phyloP scores from a whole-genome alignment of 768 basidiomycete species.

The Hygrophorus russula region DNA sequence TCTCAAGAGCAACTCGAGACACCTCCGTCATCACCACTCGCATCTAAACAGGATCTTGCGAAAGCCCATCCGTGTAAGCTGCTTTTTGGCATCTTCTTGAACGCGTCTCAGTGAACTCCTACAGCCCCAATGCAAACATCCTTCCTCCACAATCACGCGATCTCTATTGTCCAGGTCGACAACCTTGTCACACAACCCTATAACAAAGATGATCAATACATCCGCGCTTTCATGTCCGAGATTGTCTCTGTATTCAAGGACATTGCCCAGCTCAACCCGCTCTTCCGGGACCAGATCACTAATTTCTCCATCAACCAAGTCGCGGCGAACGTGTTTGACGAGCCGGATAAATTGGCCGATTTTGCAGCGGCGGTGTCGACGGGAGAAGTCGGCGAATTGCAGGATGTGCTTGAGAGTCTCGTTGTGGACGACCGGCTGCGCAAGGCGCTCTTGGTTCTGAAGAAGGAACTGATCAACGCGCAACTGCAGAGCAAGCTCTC shows the following conservation, averaged over 20 bases:
- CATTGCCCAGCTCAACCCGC: constrained; percentile 91
- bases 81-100: background rate
- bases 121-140: constrained; percentile 66
- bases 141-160: constrained; percentile 68
- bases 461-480: constrained; percentile 97
- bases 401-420: constrained; percentile 84
- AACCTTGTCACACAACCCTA: constrained; percentile 76
- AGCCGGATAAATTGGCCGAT: constrained; percentile 94
- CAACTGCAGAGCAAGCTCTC: constrained; percentile 90
- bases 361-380: constrained; percentile 94
- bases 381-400: constrained; percentile 86
- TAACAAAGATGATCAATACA: constrained; percentile 89
- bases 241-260: constrained; percentile 98
- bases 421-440: constrained; percentile 81
- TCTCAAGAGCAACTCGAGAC: constrained; percentile 26
- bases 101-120: constrained; percentile 2
- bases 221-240: constrained; percentile 93
- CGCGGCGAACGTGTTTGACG: constrained; percentile 90
- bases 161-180: constrained; percentile 84
- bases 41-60: constrained; percentile 10
- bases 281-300: constrained; percentile 97
- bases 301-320: constrained; percentile 92
- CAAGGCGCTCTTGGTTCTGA: constrained; percentile 84
- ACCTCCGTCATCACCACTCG: constrained; percentile 29
- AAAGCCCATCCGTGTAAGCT: constrained; percentile 10